Evolutionary conservation across 306 rosid genomes (phyloP), one percentile per base, ranked within the genome.

Genomic region (Comarum palustre): DNA sequence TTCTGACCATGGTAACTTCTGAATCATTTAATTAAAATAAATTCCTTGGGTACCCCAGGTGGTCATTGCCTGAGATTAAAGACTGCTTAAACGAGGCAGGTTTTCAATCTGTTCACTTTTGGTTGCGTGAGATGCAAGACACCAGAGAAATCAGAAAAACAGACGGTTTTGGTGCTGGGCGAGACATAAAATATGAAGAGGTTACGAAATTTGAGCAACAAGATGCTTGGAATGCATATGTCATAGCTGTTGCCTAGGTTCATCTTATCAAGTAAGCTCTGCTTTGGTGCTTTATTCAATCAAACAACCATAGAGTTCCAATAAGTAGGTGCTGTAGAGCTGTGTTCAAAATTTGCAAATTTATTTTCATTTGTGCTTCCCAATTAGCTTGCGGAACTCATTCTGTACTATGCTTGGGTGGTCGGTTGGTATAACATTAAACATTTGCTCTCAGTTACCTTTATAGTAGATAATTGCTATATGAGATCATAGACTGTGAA

Each of bases 81-180:
- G 98, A 93, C 77, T 93, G 94, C 86, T 79, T 91, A 71, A 92
- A 89, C 79, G 97, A 91, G 73, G 94, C 94, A 70, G 98, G 98
- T 72, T 91, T 87, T 80, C 83, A 25, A 38, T 82, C 96, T 14
- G 84, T 91, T 81, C 96, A 89, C 77, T 91, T 93, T 77, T 93
- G 94, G 98, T 76, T 93, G 36, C 75, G 90, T 46, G 80, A 80
- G 81, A 93, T 93, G 97, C 96, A 96, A 5, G 90, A 87, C 79
- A 80, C 84, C 4, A 73, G 79, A 48, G 91, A 89, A 60, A 82
- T 58, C 36, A 54, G 64, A 79, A 85, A 76, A 63, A 86, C 83
- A 6, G 91, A 87, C 27, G 96, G 94, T 71, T 89, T 90, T 81
- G 92, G 94, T 25, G 75, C 16, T 3, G 96, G 88, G 42, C 84